Evolutionary conservation across 2,329 filamentous ascomycete genomes (phyloP), one percentile per base, ranked within the genome.

Genomic region (Penicillium sp.): DNA sequence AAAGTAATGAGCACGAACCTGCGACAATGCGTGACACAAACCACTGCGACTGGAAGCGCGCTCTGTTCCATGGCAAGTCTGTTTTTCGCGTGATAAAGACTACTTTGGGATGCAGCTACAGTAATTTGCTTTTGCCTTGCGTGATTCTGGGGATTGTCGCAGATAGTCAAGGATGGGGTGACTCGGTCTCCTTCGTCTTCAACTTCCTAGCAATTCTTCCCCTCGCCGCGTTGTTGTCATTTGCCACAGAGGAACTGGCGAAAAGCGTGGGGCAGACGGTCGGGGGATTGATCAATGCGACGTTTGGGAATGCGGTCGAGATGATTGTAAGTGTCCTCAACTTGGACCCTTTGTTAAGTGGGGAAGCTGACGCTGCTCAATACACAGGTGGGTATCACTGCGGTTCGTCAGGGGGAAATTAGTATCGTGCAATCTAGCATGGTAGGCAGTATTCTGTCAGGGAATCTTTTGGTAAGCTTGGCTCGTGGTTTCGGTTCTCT

Each of bases 371-470:
- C 43, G 6, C 10, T 43, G 13, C 26, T 41, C 19, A 35, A 14
- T 53, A 23, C 35, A 4, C n/a, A 64, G 58, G 58, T 63, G n/a
- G 57, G 61, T 30, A 82, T 95, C 61, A 88, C 94, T 63, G 90
- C 91, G 2, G 76, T 95, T 30, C 74, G 80, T 11, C 82, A 92
- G 58, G 72, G 81, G 42, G 83, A 93, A 70, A 83, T 93, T 19
- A 77, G 86, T 40, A 91, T 96, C 53, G 90, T 95, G 7, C 90
- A 95, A 73, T 93, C 91, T 0, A 94, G 90, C 1, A 80, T 96
- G 35, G 88, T 95, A 56, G 91, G 91, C 54, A 90, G 86, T 70
- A 93, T 96, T 67, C 78, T 96, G 14, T 94, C 90, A 42, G 95
- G 95, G 68, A 74, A 95, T 53, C 81, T 94, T 4, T 81, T 94